Base-by-base conservation (phyloP, 345 rosid species). In the Diplotaxis tenuifolia region DNA sequence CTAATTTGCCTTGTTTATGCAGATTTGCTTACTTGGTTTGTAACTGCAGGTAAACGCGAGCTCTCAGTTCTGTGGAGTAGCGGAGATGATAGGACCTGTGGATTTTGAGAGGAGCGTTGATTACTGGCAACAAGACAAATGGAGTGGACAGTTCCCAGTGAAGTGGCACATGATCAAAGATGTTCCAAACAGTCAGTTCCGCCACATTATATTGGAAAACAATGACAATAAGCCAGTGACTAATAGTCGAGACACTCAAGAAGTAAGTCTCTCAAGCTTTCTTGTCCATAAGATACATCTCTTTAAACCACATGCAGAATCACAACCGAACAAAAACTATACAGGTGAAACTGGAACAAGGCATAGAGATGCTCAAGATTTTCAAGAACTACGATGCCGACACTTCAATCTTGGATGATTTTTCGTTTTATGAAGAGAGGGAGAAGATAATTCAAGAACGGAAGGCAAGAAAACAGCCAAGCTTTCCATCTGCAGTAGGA, bases 121-220 rank as follows among this genome's bases (percentile, higher is more conserved):
- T 79, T 93, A 87, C 78, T 93, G 98, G 97, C 98, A 93, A 81
- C 98, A 93, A 49, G 98, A 93, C 76, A 91, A 88, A 75, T 93
- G 98, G 98, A 88, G 67, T 50, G 98, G 98, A 28, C 93, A 84
- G 79, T 89, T 93, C 75, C 91, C 97, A 57, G 85, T 93, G 75
- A 84, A 88, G 83, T 93, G 98, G 98, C 98, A 88, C 81, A 78
- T 89, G 21, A 86, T 89, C 74, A 93, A 89, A 84, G 98, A 93
- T 82, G 90, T 90, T 57, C 96, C 96, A 38, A 93, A 93, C 72
- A 89, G 89, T 74, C 89, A 82, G 66, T 88, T 93, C 74, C 93
- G 96, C 38, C 94, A 91, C 82, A 88, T 93, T 6, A 76, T 86
- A 34, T 79, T 91, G 57, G 97, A 86, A 77, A 93, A 90, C 78